Conservation (phyloP, 768 basidiomycete species). For the Piloderma croceum region DNA sequence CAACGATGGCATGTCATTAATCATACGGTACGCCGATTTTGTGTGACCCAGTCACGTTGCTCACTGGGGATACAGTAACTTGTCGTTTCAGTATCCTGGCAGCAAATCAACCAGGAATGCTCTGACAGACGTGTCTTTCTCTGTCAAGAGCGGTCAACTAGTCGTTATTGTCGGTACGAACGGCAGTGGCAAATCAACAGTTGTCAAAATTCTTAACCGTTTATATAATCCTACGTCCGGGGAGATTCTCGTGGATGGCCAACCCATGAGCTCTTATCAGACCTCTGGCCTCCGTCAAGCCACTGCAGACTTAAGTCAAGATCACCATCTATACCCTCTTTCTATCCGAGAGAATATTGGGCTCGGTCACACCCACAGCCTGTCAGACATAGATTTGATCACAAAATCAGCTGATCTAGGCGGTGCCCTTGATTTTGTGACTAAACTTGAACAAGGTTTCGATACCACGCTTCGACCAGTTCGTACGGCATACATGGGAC, state of each 20-base stretch:
- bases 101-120: constrained; percentile 17
- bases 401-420: constrained; percentile 25
- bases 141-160: constrained; percentile 25
- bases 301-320: constrained; percentile 39
- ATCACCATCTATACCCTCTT: constrained; percentile 32
- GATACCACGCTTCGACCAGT: constrained; percentile 18
- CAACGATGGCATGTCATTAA: too few relatives aligned
- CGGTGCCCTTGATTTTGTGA: constrained; percentile 20
- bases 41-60: too few relatives aligned
- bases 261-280: constrained; percentile 27
- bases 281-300: constrained; percentile 28
- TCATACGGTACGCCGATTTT: too few relatives aligned
- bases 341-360: constrained; percentile 37
- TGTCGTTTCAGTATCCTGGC: not conserved
- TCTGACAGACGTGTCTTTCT: constrained; percentile 24
- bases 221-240: constrained; percentile 30
- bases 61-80: too few relatives aligned
- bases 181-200: constrained; percentile 30
- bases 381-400: constrained; percentile 4
- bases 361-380: constrained; percentile 20
- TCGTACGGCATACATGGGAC: constrained; percentile 23
- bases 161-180: constrained; percentile 32
- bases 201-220: constrained; percentile 37
- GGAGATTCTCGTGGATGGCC: constrained; percentile 35
- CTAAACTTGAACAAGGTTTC: constrained; percentile 16